Conservation (phyloP, 2,329 filamentous ascomycete genomes). For the Parafenestella ontariensis region DNA sequence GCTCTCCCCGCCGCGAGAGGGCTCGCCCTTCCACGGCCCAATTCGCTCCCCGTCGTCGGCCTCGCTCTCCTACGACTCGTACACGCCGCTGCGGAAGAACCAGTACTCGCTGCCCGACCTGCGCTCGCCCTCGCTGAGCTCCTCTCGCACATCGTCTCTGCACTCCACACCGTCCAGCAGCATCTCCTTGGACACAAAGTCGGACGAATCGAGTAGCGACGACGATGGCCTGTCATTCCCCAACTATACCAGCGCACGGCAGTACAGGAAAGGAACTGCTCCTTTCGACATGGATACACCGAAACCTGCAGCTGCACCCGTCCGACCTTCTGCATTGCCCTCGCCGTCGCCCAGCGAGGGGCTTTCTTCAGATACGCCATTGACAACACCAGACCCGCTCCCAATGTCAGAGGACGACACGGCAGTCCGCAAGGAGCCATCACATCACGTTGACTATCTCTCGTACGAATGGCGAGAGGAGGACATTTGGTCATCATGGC, state of each 20-base stretch:
- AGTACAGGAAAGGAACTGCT: constrained; percentile 20
- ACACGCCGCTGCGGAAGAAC: constrained; percentile 41
- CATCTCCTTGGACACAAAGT: constrained; percentile 66
- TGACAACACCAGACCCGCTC: constrained; percentile 64
- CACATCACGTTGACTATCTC: constrained; percentile 92
- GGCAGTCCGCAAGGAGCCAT: constrained; percentile 75
- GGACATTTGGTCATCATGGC: constrained; percentile 97
- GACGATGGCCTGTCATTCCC: constrained; percentile 56
- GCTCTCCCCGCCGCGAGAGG: constrained; percentile 31
- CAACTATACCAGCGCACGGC: constrained; percentile 44
- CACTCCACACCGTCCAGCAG: constrained; percentile 70
- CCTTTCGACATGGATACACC: constrained; percentile 40
- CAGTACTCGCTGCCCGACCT: constrained; percentile 47
- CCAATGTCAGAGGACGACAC: constrained; percentile 77
- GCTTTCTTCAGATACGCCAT: constrained; percentile 47
- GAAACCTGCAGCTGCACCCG: constrained; percentile 43
- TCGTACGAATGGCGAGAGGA: constrained; percentile 94
- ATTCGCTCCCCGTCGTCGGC: constrained; percentile 54
- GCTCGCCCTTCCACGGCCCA: constrained; percentile 46
- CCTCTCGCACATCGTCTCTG: constrained; percentile 60
- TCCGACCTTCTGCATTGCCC: constrained; percentile 51
- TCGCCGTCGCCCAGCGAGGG: constrained; percentile 62
- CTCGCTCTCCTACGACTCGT: constrained; percentile 52
- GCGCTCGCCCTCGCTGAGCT: constrained; percentile 42
- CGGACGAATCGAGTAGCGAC: constrained; percentile 53